Evolutionary conservation across 768 basidiomycete genomes (phyloP).

Genomic region (Amanita rimosa): DNA sequence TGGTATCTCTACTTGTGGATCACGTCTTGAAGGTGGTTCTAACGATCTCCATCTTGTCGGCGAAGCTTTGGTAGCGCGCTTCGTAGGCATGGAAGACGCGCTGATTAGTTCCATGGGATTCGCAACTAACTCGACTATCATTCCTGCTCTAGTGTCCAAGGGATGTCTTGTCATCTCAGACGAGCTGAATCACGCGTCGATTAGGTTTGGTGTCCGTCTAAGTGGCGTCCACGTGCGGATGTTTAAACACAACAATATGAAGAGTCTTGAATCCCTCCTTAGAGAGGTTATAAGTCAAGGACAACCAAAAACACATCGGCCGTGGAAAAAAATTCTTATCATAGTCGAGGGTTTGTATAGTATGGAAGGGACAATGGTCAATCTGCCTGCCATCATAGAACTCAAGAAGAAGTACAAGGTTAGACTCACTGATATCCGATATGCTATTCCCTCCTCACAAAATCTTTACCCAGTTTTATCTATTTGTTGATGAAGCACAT

Average conservation of each 20-base stretch:
- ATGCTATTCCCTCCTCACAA: not conserved
- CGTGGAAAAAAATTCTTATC: slow-evolving; percentile 96
- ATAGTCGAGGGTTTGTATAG: slow-evolving; percentile 94
- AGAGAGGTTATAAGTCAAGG: slow-evolving; percentile 93
- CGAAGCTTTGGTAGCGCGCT: slow-evolving; percentile 83
- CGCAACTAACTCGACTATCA: slow-evolving; percentile 87
- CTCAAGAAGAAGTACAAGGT: slow-evolving; percentile 96
- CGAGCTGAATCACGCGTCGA: slow-evolving; percentile 92
- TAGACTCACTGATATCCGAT: slow-evolving; percentile 10
- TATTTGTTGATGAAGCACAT: slow-evolving; percentile 96
- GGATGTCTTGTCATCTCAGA: slow-evolving; percentile 95
- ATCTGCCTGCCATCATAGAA: slow-evolving; percentile 73
- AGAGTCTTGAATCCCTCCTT: slow-evolving; percentile 65
- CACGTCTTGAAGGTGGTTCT: slow-evolving; percentile 78
- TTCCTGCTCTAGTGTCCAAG: slow-evolving; percentile 84
- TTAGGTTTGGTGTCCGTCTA: slow-evolving; percentile 83
- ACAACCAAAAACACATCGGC: slow-evolving; percentile 94
- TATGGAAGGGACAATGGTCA: slow-evolving; percentile 95
- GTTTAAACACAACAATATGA: slow-evolving; percentile 98
- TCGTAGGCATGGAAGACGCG: slow-evolving; percentile 84
- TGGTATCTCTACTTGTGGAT: slow-evolving; percentile 67
- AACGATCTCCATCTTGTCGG: slow-evolving; percentile 71
- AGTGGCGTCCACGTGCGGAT: slow-evolving; percentile 82
- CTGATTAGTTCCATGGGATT: slow-evolving; percentile 95
- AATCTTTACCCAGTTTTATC: slow-evolving; percentile 67